phyloP scores from a whole-genome alignment of 2,329 filamentous ascomycete species.

The Colletotrichum karsti region DNA sequence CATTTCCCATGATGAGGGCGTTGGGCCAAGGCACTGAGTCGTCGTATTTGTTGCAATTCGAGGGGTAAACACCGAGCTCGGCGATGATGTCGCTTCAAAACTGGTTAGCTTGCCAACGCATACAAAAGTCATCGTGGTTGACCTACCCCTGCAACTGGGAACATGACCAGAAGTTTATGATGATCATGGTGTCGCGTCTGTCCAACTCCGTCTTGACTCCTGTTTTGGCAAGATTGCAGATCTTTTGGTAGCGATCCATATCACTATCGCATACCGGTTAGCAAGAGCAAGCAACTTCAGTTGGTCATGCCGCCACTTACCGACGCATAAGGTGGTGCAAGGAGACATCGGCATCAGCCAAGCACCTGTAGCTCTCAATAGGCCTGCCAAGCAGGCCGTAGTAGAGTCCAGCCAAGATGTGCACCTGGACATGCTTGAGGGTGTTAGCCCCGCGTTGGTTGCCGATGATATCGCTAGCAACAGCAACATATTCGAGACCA shows the following conservation, averaged over 20 bases:
- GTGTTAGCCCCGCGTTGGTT: conserved; percentile 79
- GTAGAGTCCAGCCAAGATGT: conserved; percentile 86
- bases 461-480: conserved; percentile 86
- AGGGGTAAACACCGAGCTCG: conserved; percentile 75
- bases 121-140: no score
- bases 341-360: conserved; percentile 63
- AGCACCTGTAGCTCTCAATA: conserved; percentile 80
- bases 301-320: conserved; percentile 54
- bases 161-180: conserved; percentile 91
- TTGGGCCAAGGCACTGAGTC: conserved; percentile 74
- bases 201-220: conserved; percentile 33
- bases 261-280: conserved; percentile 44
- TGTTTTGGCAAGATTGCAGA: conserved; percentile 31
- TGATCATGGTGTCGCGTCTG: conserved; percentile 68
- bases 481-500: conserved; percentile 88
- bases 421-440: conserved; percentile 87
- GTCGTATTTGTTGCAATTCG: conserved; percentile 68
- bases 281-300: background rate
- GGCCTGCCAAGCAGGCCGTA: conserved; percentile 88
- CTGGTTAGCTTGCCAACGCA: conserved; percentile 26
- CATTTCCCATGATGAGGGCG: conserved; percentile 48
- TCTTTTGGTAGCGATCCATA: conserved; percentile 54
- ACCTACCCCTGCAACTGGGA: conserved; percentile 86
- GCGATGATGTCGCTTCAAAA: conserved; percentile 82
- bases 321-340: conserved; percentile 80